phyloP scores from a whole-genome alignment of 2,329 filamentous ascomycete species.

The Aspergillus nomiae region DNA sequence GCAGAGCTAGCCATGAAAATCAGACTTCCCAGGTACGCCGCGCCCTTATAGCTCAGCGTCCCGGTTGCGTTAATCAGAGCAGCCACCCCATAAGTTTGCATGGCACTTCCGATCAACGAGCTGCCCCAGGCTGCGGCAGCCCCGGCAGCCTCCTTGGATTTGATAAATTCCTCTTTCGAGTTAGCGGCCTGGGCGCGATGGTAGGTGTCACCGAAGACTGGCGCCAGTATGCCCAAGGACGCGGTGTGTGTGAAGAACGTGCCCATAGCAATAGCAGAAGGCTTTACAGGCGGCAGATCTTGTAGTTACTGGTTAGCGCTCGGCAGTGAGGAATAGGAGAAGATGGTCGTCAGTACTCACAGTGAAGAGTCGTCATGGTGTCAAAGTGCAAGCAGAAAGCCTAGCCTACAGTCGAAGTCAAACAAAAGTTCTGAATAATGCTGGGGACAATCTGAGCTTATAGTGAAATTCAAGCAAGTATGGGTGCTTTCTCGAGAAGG shows the following conservation, averaged over 20 bases:
- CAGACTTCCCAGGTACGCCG: conserved; percentile 85
- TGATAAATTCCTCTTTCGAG: conserved; percentile 94
- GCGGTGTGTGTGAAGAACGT: conserved; percentile 93
- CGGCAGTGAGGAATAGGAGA: not conserved
- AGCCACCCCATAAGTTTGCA: conserved; percentile 87
- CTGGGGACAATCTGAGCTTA: conserved; percentile 2
- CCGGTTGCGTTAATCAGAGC: conserved; percentile 93
- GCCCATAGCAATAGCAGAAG: conserved; percentile 94
- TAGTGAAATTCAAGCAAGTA: not conserved
- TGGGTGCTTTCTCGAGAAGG: not conserved
- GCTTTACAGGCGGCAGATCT: conserved; percentile 86
- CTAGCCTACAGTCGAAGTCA: not conserved
- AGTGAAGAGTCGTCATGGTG: conserved; percentile 62
- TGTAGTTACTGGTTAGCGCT: conserved; percentile 11
- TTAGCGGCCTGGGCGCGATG: conserved; percentile 87
- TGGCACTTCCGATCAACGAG: conserved; percentile 81
- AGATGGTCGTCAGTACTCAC: conserved; percentile 44
- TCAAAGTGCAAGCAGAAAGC: conserved; percentile 9
- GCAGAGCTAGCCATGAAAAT: conserved; percentile 91
- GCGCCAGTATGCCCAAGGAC: conserved; percentile 82
- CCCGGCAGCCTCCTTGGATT: conserved; percentile 86
- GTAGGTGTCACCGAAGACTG: conserved; percentile 93
- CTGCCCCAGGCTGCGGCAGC: conserved; percentile 89
- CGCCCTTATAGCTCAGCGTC: conserved; percentile 94
- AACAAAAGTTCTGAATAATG: not conserved